A percentile compares a stretch with the other conserved stretches of the same genome.
Conservation (phyloP, 1,284 basidiomycete species). For the Anthracocystis setariae region DNA sequence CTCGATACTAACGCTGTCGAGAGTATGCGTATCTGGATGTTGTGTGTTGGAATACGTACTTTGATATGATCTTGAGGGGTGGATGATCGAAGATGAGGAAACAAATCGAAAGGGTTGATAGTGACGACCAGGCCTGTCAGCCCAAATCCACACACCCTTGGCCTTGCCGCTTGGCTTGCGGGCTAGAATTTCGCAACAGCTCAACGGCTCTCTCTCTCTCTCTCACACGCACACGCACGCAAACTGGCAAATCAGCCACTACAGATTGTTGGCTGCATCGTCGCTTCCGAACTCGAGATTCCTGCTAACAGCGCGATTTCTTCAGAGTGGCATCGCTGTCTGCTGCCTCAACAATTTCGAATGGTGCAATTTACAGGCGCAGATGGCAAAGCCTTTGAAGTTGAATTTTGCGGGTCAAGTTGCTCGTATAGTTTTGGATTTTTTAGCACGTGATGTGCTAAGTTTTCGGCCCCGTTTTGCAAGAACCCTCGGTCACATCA, state of each 20-base stretch:
- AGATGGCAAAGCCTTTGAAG: no score
- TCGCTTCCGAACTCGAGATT: background rate
- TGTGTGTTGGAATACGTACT: slow-evolving; percentile 34
- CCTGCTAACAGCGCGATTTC: background rate
- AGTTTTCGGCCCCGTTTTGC: no score
- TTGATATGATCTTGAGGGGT: slow-evolving; percentile 54
- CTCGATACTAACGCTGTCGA: slow-evolving; percentile 1
- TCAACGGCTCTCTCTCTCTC: background rate
- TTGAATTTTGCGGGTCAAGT: no score
- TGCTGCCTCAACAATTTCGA: slow-evolving; percentile 1
- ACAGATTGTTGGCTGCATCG: background rate
- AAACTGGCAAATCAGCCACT: slow-evolving; percentile 3
- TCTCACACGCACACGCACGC: background rate
- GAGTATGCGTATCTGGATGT: slow-evolving; percentile 7
- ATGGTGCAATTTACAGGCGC: no score
- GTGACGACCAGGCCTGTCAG: slow-evolving; percentile 16
- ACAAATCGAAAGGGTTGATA: slow-evolving; percentile 8
- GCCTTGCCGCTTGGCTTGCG: background rate
- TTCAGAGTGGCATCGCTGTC: slow-evolving; percentile 1
- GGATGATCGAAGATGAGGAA: slow-evolving; percentile 50
- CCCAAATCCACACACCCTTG: slow-evolving; percentile 7
- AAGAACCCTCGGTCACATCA: no score
- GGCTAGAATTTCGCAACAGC: background rate
- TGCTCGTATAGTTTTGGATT: no score
- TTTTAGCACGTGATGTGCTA: no score